Evolutionary conservation across 2,329 filamentous ascomycete species (phyloP).

Genomic region (Tothia fuscella): DNA sequence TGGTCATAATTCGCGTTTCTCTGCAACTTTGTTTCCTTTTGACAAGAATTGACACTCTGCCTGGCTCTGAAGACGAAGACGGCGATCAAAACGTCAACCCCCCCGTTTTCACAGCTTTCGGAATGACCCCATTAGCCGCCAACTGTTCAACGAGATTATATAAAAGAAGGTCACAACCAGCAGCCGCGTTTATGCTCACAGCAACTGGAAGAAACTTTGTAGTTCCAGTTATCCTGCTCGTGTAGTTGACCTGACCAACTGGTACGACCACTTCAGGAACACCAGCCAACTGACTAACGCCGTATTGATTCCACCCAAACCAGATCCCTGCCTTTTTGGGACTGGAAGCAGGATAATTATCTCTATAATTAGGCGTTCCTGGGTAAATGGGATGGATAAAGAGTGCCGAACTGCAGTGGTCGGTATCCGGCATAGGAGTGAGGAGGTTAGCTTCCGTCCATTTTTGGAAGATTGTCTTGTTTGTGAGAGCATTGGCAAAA

Average conservation of each 20-base stretch:
- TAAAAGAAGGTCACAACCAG: constrained; percentile 5
- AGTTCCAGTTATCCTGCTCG: neutral
- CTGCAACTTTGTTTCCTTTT: no score
- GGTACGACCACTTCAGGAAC: constrained; percentile 7
- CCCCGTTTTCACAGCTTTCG: constrained; percentile 5
- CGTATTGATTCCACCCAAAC: neutral
- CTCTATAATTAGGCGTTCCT: neutral
- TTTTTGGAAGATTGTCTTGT: constrained; percentile 1
- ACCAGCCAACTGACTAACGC: constrained; percentile 1
- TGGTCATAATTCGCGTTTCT: no score
- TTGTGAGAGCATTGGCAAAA: neutral
- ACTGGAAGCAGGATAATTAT: neutral
- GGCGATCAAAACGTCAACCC: neutral
- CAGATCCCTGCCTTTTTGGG: neutral
- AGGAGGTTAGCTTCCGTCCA: neutral
- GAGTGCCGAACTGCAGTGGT: neutral
- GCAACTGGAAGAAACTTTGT: constrained; percentile 1
- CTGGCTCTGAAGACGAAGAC: neutral
- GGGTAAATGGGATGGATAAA: neutral
- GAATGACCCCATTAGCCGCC: constrained; percentile 1
- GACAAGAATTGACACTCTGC: no score
- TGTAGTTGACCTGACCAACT: constrained; percentile 3
- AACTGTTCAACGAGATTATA: constrained; percentile 3
- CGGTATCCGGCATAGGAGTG: neutral
- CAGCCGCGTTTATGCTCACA: neutral